A percentile compares a stretch with the other conserved stretches of the same genome.
These are phyloP conservation scores for Euphorbia corollata DNA, from an alignment of 441 rosid genomes.

Conservation along the genomic window DNA sequence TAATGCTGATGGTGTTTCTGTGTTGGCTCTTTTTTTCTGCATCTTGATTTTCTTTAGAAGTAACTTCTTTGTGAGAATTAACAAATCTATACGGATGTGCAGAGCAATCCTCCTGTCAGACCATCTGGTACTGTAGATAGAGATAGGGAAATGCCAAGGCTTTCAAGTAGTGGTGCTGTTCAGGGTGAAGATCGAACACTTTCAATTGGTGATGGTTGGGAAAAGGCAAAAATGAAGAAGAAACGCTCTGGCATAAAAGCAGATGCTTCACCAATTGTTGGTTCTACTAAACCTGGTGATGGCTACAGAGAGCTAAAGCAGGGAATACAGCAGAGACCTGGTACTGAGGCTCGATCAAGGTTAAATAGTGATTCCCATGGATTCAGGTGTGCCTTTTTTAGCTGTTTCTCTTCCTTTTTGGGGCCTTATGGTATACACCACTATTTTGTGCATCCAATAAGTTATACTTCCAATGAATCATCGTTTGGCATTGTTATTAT, in stretches of 20 bases:
- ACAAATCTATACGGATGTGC: constrained; percentile 59
- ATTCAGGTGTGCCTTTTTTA: constrained; percentile 51
- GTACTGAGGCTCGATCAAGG: constrained; percentile 59
- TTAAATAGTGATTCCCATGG: constrained; percentile 69
- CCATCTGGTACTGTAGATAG: constrained; percentile 60
- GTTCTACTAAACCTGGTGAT: constrained; percentile 53
- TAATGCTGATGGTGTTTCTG: constrained; percentile 9
- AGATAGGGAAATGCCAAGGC: constrained; percentile 63
- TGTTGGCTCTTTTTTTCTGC: constrained; percentile 12
- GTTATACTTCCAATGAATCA: background rate
- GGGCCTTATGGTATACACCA: constrained; percentile 5
- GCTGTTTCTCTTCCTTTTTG: background rate
- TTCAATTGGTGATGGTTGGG: constrained; percentile 90
- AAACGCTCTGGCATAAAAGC: constrained; percentile 88
- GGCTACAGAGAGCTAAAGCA: constrained; percentile 70
- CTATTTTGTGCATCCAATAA: background rate
- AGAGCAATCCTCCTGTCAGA: constrained; percentile 56
- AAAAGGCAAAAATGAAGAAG: constrained; percentile 93
- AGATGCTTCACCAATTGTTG: constrained; percentile 53
- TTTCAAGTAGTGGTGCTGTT: constrained; percentile 46
- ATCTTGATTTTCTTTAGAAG: constrained; percentile 19
- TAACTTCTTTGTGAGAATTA: constrained; percentile 22
- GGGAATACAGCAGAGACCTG: constrained; percentile 62
- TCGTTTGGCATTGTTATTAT: background rate
- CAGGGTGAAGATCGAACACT: constrained; percentile 71